A percentile compares a stretch with the other conserved stretches of the same genome.
phyloP scores from a whole-genome alignment of 73 alveolate genomes.

The Paramecium biaurelia region DNA sequence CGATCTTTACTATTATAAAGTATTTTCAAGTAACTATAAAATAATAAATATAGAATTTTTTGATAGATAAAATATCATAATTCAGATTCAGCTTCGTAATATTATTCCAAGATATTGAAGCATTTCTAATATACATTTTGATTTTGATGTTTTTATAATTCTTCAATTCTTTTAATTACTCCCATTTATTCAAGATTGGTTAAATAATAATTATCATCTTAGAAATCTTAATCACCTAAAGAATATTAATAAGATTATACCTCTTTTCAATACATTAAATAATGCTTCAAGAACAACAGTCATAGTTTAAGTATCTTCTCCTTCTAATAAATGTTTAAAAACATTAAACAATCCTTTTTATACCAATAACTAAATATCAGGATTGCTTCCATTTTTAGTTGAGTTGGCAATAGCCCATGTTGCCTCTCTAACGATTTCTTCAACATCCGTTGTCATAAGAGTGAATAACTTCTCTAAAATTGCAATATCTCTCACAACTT shows the following conservation, averaged over 20 bases:
- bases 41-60: no score
- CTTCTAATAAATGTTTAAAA: slow-evolving; percentile 57
- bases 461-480: slow-evolving; percentile 68
- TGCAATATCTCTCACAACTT: slow-evolving; percentile 69
- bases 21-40: no score
- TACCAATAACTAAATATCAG: slow-evolving; percentile 74
- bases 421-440: slow-evolving; percentile 88
- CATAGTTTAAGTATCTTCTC: slow-evolving; percentile 76
- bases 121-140: slow-evolving; percentile 85
- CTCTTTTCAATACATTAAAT: slow-evolving; percentile 76
- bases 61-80: neutral
- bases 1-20: no score
- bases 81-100: slow-evolving; percentile 79
- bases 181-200: slow-evolving; percentile 77
- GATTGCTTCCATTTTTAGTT: slow-evolving; percentile 80
- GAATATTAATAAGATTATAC: slow-evolving; percentile 52
- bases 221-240: slow-evolving; percentile 39
- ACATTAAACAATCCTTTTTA: slow-evolving; percentile 79
- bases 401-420: slow-evolving; percentile 93
- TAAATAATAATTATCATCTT: slow-evolving; percentile 72
- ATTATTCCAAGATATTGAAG: slow-evolving; percentile 80
- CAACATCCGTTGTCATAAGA: slow-evolving; percentile 68
- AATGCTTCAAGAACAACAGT: slow-evolving; percentile 93
- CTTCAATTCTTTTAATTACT: slow-evolving; percentile 78
- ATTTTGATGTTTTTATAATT: slow-evolving; percentile 86